A percentile compares a stretch with the other conserved stretches of the same genome.
phyloP scores from a whole-genome alignment of 768 basidiomycete species.

The Termitomyces sp. region DNA sequence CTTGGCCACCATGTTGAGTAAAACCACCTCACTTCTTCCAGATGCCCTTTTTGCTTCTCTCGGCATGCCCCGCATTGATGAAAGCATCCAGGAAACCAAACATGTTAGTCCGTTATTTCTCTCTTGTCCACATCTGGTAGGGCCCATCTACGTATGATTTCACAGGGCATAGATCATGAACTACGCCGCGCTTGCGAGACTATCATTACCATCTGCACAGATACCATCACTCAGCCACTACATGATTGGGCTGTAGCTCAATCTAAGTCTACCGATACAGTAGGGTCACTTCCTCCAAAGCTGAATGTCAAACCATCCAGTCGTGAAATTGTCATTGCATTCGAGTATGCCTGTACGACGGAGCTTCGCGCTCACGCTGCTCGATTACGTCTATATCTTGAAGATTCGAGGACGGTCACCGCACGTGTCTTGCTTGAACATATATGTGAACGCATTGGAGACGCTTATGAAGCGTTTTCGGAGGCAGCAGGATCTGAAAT shows the following conservation, averaged over 20 bases:
- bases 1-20: slow-evolving; percentile 53
- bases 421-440: slow-evolving; percentile 76
- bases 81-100: slow-evolving; percentile 67
- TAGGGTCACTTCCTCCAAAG: slow-evolving; percentile 2
- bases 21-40: slow-evolving; percentile 57
- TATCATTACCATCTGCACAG: slow-evolving; percentile 62
- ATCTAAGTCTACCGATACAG: slow-evolving; percentile 24
- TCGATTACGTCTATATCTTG: slow-evolving; percentile 71
- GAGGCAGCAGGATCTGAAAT: slow-evolving; percentile 41
- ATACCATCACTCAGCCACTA: slow-evolving; percentile 53
- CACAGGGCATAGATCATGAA: slow-evolving; percentile 80
- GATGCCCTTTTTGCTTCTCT: slow-evolving; percentile 67
- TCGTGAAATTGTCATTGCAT: slow-evolving; percentile 44
- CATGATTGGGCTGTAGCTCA: slow-evolving; percentile 42
- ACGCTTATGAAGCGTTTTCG: slow-evolving; percentile 70
- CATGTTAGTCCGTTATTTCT: slow-evolving; percentile 39
- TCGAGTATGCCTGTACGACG: slow-evolving; percentile 48
- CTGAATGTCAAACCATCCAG: slow-evolving; percentile 42
- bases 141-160: neutral
- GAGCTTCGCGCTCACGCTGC: slow-evolving; percentile 51
- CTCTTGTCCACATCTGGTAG: neutral
- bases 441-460: slow-evolving; percentile 67
- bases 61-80: slow-evolving; percentile 56
- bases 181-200: slow-evolving; percentile 84
- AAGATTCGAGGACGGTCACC: slow-evolving; percentile 77